Percentiles rank a stretch among this genome's conserved stretches.
Conservation (phyloP, 2,329 filamentous ascomycete species). For the Fusarium redolens region DNA sequence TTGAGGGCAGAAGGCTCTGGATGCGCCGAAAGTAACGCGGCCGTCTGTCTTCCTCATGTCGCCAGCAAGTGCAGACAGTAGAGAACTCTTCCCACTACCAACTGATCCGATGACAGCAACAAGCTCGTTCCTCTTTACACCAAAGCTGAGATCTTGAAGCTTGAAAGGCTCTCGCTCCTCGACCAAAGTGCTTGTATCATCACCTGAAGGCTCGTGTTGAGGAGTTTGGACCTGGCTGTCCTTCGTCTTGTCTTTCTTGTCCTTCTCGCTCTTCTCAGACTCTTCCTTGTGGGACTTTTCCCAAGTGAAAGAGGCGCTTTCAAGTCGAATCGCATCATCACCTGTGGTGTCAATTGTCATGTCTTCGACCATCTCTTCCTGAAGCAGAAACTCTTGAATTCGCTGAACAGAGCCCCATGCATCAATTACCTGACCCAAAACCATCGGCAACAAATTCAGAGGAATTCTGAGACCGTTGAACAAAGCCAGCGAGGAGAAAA, state of each 20-base stretch:
- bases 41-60: constrained; percentile 90
- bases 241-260: constrained; percentile 57
- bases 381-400: constrained; percentile 87
- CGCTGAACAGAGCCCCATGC: constrained; percentile 86
- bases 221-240: constrained; percentile 35
- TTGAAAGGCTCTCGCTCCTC: constrained; percentile 77
- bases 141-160: constrained; percentile 74
- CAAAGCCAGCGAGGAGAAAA: constrained; percentile 95
- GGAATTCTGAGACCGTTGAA: constrained; percentile 94
- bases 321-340: constrained; percentile 77
- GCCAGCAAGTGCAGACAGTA: constrained; percentile 88
- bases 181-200: constrained; percentile 65
- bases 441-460: constrained; percentile 86
- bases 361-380: constrained; percentile 85
- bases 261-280: constrained; percentile 54
- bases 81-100: constrained; percentile 88
- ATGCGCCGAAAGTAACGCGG: constrained; percentile 79
- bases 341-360: constrained; percentile 66
- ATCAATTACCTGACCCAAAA: constrained; percentile 90
- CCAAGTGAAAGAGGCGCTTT: constrained; percentile 86
- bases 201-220: constrained; percentile 51
- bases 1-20: constrained; percentile 91
- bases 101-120: constrained; percentile 90
- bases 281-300: constrained; percentile 73
- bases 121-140: constrained; percentile 79